Conservation (phyloP, 192 early-diverging fungal species). For the Chytriomyces hyalinus region DNA sequence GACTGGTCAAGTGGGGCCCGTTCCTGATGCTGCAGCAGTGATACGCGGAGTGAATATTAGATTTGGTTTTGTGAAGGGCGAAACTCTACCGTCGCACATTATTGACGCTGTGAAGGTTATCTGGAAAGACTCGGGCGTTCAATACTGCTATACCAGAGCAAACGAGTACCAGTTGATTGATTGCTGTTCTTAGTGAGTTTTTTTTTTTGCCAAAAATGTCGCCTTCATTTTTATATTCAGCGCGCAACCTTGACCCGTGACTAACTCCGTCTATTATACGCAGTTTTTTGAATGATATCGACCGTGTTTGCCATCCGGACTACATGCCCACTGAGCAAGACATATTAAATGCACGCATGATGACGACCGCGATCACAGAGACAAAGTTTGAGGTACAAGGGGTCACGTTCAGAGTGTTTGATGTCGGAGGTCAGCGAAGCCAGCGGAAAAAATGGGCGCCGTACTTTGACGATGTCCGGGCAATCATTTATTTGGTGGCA, state of each 20-base stretch:
- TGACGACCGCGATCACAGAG: conserved; percentile 73
- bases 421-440: conserved; percentile 72
- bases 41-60: conserved; percentile 21
- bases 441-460: conserved; percentile 69
- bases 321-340: conserved; percentile 73
- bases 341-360: conserved; percentile 70
- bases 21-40: conserved; percentile 27
- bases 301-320: conserved; percentile 50
- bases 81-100: conserved; percentile 37
- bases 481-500: conserved; percentile 69
- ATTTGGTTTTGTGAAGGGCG: conserved; percentile 39
- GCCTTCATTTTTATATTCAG: too few species aligned
- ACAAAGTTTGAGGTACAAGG: conserved; percentile 65
- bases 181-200: conserved; percentile 51
- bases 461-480: conserved; percentile 68
- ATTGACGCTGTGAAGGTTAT: conserved; percentile 28
- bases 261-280: neutral
- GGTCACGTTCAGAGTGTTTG: conserved; percentile 59
- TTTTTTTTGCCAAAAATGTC: neutral
- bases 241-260: too few species aligned
- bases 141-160: conserved; percentile 43
- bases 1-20: conserved; percentile 78
- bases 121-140: conserved; percentile 51
- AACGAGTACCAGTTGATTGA: conserved; percentile 58
- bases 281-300: conserved; percentile 48